A percentile compares a stretch with the other conserved stretches of the same genome.
phyloP scores from a whole-genome alignment of 2,329 filamentous ascomycete genomes.

The Paecilomyces variotii region DNA sequence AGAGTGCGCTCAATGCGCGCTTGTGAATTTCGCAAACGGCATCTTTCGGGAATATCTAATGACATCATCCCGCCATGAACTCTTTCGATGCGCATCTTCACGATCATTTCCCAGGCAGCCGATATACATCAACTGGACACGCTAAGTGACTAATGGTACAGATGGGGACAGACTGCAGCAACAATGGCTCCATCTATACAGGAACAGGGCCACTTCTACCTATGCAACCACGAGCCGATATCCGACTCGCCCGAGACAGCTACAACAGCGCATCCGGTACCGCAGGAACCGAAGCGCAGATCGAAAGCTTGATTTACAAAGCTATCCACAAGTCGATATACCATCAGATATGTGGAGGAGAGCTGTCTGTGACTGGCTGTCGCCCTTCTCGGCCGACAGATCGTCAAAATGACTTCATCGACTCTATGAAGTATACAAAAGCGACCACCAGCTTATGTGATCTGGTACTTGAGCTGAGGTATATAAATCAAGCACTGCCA shows the following conservation, averaged over 20 bases:
- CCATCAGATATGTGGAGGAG: not conserved
- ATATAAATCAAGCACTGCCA: not conserved
- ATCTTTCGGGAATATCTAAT: not conserved
- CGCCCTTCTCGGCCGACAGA: constrained; percentile 7
- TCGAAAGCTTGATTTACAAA: not conserved
- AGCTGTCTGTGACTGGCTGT: not conserved
- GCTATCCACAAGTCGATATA: not conserved
- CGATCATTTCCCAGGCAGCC: not conserved
- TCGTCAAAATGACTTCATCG: constrained; percentile 24
- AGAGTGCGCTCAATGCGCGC: not conserved
- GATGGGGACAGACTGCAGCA: not conserved
- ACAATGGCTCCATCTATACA: too few relatives aligned
- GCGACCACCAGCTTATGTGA: not conserved
- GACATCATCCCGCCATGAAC: constrained; percentile 1
- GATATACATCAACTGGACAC: not conserved
- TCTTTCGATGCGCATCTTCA: not conserved
- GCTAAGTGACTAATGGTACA: not conserved
- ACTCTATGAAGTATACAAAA: constrained; percentile 4
- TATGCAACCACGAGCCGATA: not conserved
- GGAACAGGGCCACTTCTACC: not conserved
- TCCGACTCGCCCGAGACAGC: not conserved
- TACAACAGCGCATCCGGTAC: not conserved
- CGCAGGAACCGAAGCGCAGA: not conserved
- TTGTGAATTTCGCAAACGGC: not conserved
- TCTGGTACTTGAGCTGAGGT: not conserved